Evolutionary conservation across 106 monocot genomes (phyloP), one percentile per base, ranked within the genome.

Genomic region (Narthecium ossifragum): DNA sequence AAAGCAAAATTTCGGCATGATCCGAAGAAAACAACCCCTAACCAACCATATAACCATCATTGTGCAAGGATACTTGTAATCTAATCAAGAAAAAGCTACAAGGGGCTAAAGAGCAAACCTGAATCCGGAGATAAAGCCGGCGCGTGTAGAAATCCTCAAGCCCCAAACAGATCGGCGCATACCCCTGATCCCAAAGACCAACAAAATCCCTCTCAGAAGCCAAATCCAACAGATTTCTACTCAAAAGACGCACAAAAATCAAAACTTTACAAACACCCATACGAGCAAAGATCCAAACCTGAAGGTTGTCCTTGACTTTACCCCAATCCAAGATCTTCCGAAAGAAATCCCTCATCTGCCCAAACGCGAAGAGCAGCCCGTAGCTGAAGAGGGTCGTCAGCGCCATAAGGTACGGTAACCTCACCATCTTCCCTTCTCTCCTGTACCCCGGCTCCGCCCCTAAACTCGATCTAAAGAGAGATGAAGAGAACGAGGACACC

Each of bases 381-480:
- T 92, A 92, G 80, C 92, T 88, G 80, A 92, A 73, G 32, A 84
- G 81, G 11, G 92, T 88, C 18, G 92, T 92, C 31, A 92, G 57
- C 24, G 84, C 92, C 26, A 88, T 78, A 39, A 76, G 36, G 63
- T 92, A 92, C 25, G 88, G 92, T 51, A 92, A 45, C 74, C 86
- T 83, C 92, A 92, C 92, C 92, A 87, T 92, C 59, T 25, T 58
- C 36, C 31, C 29, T 61, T 21, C 32, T 46, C 31, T 26, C 51
- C 37, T 43, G 13, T 9, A 2, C 13, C 50, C 43, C 30, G n/a
- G n/a, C n/a, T n/a, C n/a, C n/a, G n/a, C n/a, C n/a, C 33, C 22
- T n/a, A 56, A 34, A 0, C 20, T 36, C 33, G 30, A 49, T 28
- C 28, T 40, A 14, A 1, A 55, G 31, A 56, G 29, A 45, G 29